Evolutionary conservation across 495 filamentous ascomycete species (phyloP).

Genomic region (Penicillium daleae): DNA sequence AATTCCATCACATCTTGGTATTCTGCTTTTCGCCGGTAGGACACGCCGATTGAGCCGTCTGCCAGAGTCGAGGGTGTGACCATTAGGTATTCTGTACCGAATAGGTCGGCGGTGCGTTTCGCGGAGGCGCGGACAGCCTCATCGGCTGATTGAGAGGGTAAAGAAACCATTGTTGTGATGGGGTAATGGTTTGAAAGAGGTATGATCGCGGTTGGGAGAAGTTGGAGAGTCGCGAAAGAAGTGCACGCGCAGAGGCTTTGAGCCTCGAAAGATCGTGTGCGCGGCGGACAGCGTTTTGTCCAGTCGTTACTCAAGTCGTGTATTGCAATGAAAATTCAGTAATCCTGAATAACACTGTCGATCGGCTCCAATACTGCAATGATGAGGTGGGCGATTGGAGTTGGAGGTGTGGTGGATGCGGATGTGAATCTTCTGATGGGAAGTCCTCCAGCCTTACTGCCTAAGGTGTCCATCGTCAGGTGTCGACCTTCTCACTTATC

Average conservation of each 20-base stretch:
- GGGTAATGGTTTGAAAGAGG: constrained; percentile 17
- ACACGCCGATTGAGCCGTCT: constrained; percentile 53
- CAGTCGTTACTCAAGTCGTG: constrained; percentile 1
- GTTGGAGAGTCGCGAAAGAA: constrained; percentile 3
- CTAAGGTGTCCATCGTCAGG: constrained; percentile 21
- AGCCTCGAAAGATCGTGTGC: constrained; percentile 16
- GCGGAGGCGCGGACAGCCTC: constrained; percentile 59
- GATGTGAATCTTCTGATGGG: constrained; percentile 18
- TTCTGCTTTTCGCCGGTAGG: constrained; percentile 70
- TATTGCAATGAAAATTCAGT: constrained; percentile 8
- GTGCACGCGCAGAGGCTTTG: constrained; percentile 12
- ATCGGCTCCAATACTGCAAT: background rate
- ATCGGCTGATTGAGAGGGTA: constrained; percentile 40
- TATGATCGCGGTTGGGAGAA: background rate
- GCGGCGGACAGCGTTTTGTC: constrained; percentile 23
- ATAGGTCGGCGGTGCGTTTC: constrained; percentile 71
- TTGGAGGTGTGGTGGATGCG: constrained; percentile 9
- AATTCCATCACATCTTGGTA: constrained; percentile 82
- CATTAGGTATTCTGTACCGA: constrained; percentile 59
- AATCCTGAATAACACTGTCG: background rate
- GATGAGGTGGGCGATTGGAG: constrained; percentile 2
- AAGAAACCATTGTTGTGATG: constrained; percentile 37
- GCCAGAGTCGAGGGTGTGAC: constrained; percentile 48
- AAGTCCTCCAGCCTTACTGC: constrained; percentile 9
- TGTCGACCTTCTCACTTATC: constrained; percentile 32